Evolutionary conservation across 2,329 filamentous ascomycete species (phyloP), one percentile per base, ranked within the genome.

Genomic region (Domatiomyces globalis): DNA sequence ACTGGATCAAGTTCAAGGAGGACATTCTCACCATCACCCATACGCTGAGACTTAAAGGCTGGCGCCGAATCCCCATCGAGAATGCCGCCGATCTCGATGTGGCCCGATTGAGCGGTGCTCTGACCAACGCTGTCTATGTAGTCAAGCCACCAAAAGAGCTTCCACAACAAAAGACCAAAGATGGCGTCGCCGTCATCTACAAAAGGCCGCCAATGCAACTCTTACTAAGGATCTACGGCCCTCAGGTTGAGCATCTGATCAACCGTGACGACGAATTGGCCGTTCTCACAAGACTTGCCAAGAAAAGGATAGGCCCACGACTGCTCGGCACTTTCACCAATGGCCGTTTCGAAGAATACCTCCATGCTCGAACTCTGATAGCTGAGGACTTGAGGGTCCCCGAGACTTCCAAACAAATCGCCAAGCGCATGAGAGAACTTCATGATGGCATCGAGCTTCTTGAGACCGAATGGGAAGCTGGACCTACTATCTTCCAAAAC

Each of bases 101-200:
- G 52, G 62, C 72, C 39, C 65, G 73, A 42, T 65, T 77, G 43
- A 95, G 90, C 65, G 92, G 92, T 54, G 92, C 92, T 7, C 70
- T 98, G 59, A 98, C 92, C 18, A 98, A 98, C 64, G 88, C 90
- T 9, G 89, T 98, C 36, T 98, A 96, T 64, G 88, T 95, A 48
- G 88, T 96, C 19, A 84, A 81, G 1, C 89, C 90, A 1, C 89
- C 90, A 0, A 71, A 78, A 42, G 74, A 84, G 36, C 89, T 90
- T 1, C 89, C 90, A 0, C 71, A 78, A 42, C 74, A 84, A 33
- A 59, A 88, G 9, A 68, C 72, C 33, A 58, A 60, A 22, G 61
- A 46, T 46, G 55, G 50, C 36, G 45, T 12, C 49, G 61, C 59
- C 49, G 60, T 58, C 52, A 5, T 44, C 27, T 45, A 45, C 5